These are phyloP conservation scores for Linanthus parryae DNA, from an alignment of 148 eudicot genomes.

Conservation along the genomic window DNA sequence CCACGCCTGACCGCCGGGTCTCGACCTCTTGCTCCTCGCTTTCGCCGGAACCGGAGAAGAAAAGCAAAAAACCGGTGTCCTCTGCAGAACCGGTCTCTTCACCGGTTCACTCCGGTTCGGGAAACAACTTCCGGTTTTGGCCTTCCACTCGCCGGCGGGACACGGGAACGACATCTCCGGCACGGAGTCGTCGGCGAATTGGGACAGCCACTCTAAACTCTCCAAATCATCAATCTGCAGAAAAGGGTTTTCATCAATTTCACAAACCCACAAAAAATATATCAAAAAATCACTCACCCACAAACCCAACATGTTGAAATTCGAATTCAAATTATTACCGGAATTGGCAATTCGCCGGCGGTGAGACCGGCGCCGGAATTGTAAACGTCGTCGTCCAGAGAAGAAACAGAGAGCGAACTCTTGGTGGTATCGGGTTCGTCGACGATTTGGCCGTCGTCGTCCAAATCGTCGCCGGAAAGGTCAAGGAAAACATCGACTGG, in stretches of 20 bases:
- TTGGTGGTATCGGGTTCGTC: slow-evolving; percentile 32
- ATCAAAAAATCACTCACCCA: not conserved
- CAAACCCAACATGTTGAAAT: not conserved
- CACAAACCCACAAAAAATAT: not conserved
- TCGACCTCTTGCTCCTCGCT: slow-evolving; percentile 52
- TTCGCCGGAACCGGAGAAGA: slow-evolving; percentile 48
- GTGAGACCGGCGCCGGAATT: slow-evolving; percentile 18
- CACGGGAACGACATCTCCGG: slow-evolving; percentile 44
- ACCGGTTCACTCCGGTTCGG: slow-evolving; percentile 34
- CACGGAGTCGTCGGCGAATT: slow-evolving; percentile 78
- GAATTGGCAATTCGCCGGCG: slow-evolving; percentile 47
- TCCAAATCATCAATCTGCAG: slow-evolving; percentile 67
- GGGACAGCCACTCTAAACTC: slow-evolving; percentile 80
- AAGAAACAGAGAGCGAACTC: slow-evolving; percentile 31
- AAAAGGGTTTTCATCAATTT: not conserved
- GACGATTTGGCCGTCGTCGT: slow-evolving; percentile 6
- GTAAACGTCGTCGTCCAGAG: slow-evolving; percentile 33
- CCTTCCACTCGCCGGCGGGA: slow-evolving; percentile 24
- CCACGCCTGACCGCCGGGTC: slow-evolving; percentile 34
- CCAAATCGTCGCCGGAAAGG: slow-evolving; percentile 48
- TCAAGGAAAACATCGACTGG: slow-evolving; percentile 75
- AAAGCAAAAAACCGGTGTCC: slow-evolving; percentile 21
- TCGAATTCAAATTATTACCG: slow-evolving; percentile 34
- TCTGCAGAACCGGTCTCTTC: slow-evolving; percentile 10
- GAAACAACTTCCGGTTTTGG: slow-evolving; percentile 21